Evolutionary conservation across 257 asterid genomes (phyloP).

Genomic region (Verbena officinalis): DNA sequence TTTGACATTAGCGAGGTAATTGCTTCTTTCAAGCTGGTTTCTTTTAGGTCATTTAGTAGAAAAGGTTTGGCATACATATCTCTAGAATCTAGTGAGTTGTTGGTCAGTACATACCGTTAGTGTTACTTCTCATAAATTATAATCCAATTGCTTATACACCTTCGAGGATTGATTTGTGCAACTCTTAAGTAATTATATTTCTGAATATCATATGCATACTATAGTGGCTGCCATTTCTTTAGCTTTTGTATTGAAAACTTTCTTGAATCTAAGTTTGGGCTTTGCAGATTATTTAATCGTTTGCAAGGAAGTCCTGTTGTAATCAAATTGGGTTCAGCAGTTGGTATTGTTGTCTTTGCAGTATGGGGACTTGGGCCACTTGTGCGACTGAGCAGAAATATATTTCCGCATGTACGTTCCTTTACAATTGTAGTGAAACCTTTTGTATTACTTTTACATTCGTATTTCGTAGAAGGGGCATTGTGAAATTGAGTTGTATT

Average conservation of each 20-base stretch:
- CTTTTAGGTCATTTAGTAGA: slow-evolving; percentile 2
- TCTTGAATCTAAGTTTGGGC: slow-evolving; percentile 25
- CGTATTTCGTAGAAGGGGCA: slow-evolving; percentile 9
- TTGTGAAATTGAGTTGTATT: slow-evolving; percentile 20
- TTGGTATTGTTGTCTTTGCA: slow-evolving; percentile 71
- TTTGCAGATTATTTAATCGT: slow-evolving; percentile 64
- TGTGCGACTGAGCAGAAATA: slow-evolving; percentile 62
- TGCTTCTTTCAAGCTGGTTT: slow-evolving; percentile 18
- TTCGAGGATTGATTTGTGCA: slow-evolving; percentile 11
- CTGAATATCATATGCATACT: too few relatives aligned
- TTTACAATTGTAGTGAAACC: slow-evolving; percentile 17
- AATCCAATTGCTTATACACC: slow-evolving; percentile 3
- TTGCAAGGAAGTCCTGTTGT: slow-evolving; percentile 60
- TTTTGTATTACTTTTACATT: slow-evolving; percentile 3
- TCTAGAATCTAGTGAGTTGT: neutral
- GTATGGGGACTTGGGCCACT: slow-evolving; percentile 90
- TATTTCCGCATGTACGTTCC: slow-evolving; percentile 59
- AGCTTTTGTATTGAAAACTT: neutral
- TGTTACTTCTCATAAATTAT: slow-evolving; percentile 7
- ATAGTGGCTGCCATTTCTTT: too few relatives aligned
- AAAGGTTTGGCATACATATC: neutral
- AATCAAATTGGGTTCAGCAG: slow-evolving; percentile 73
- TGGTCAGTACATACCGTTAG: slow-evolving; percentile 8
- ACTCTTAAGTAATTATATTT: slow-evolving; percentile 1
- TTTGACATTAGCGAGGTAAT: slow-evolving; percentile 64